Conservation (phyloP, 805 yeast genomes). For the Saccharomycopsis guyanensis region DNA sequence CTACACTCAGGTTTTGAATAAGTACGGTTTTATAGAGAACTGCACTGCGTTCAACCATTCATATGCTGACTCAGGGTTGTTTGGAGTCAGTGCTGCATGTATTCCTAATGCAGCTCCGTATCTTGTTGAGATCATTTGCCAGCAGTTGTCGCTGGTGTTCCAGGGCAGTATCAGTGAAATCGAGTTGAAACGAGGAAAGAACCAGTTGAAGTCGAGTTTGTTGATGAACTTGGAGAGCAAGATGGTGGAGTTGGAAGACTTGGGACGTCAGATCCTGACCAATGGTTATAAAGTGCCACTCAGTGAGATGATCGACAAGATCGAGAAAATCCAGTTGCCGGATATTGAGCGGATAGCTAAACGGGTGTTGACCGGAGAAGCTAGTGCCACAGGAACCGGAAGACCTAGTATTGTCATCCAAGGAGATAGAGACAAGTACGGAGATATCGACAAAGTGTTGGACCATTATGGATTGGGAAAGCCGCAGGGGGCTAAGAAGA, state of each 20-base stretch:
- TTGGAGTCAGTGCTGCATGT: conserved; percentile 82
- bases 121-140: conserved; percentile 69
- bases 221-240: conserved; percentile 91
- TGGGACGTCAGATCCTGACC: conserved; percentile 89
- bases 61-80: conserved; percentile 82
- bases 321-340: conserved; percentile 54
- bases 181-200: conserved; percentile 86
- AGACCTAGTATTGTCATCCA: conserved; percentile 83
- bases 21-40: conserved; percentile 83
- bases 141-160: conserved; percentile 48
- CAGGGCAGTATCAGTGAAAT: conserved; percentile 30
- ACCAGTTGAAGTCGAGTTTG: conserved; percentile 79
- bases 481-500: neutral
- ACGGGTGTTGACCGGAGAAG: conserved; percentile 64
- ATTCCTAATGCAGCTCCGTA: conserved; percentile 81
- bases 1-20: conserved; percentile 85
- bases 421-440: conserved; percentile 79
- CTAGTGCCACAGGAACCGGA: conserved; percentile 45
- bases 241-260: conserved; percentile 89
- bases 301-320: conserved; percentile 71
- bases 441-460: conserved; percentile 66
- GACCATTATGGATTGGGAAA: conserved; percentile 67
- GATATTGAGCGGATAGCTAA: conserved; percentile 73
- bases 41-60: conserved; percentile 85
- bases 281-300: conserved; percentile 71